Base-by-base conservation (phyloP, 805 yeast genomes). In the Metschnikowia drakensbergensis region DNA sequence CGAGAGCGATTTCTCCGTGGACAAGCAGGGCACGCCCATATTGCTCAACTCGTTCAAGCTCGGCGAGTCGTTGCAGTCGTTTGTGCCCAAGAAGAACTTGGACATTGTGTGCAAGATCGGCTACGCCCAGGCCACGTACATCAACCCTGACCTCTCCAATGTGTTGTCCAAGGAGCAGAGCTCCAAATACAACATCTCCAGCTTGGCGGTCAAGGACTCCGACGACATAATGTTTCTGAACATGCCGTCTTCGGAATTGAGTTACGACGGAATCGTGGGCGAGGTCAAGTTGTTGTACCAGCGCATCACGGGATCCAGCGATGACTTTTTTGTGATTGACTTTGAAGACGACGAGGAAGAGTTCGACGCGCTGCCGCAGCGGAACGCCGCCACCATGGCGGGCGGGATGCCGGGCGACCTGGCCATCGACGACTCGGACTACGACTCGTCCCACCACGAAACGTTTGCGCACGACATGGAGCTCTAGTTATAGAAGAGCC, bases 321-420 rank as follows among this genome's bases (percentile, higher is more conserved):
- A 92, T 59, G 98, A 92, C 67, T 94, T 94, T 70, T 92, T 92
- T 63, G 96, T 89, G 65, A 88, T 92, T 37, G 98, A 92, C 67
- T 92, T 92, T 62, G 97, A 92, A 67, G 98, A 92, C 64, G 97
- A 90, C 22, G 96, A 87, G 38, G 91, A 83, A 32, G 75, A 72
- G 4, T 58, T 61, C 42, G 42, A 33, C 17, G 41, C 37, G n/a
- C 10, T 37, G 4, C 13, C 45, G 10, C 45, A 32, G 29, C 28
- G 45, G 25, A 17, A 7, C 26, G 17, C 38, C 6, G 35, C 11
- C 22, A 33, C 39, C 30, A 47, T 23, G 22, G 53, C 27, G 23
- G 35, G 45, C 34, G 63, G 53, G 29, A 51, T 26, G 9, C 39
- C 10, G 29, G 6, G 50, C 37, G 65, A 61, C 42, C 50, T 50